Conservation (phyloP, 108 stramenopile species). For the Skeletonema menzelii region DNA sequence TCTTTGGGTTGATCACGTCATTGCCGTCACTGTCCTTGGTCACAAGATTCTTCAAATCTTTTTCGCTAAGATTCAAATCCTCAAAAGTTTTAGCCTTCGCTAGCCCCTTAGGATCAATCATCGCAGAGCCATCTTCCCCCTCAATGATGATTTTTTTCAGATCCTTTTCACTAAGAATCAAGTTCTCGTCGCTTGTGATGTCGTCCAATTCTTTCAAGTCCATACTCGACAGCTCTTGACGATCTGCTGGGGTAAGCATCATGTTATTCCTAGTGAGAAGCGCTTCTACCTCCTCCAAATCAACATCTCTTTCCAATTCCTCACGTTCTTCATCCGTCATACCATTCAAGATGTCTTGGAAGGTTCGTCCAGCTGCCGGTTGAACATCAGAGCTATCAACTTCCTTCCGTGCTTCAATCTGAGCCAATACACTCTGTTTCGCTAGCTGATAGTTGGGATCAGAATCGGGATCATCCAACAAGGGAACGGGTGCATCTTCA, state of each 20-base stretch:
- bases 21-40: not conserved
- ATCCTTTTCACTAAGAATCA: constrained; percentile 49
- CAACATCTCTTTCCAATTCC: constrained; percentile 21
- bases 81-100: constrained; percentile 31
- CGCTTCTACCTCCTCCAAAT: constrained; percentile 28
- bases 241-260: constrained; percentile 49
- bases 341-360: constrained; percentile 28
- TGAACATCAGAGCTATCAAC: constrained; percentile 12
- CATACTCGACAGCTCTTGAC: constrained; percentile 12
- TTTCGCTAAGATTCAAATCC: constrained; percentile 11
- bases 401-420: constrained; percentile 30
- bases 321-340: constrained; percentile 40
- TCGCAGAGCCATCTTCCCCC: constrained; percentile 32
- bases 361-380: constrained; percentile 13
- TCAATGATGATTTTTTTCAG: constrained; percentile 51
- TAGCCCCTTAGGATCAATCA: constrained; percentile 25
- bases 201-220: constrained; percentile 30
- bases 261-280: constrained; percentile 19
- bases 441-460: constrained; percentile 33
- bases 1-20: constrained; percentile 13
- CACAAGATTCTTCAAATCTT: constrained; percentile 31
- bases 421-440: constrained; percentile 22
- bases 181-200: constrained; percentile 13
- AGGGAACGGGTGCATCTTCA: constrained; percentile 32
- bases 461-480: constrained; percentile 31